Evolutionary conservation across 2,329 filamentous ascomycete species (phyloP).

Genomic region (Diplodia mutila): DNA sequence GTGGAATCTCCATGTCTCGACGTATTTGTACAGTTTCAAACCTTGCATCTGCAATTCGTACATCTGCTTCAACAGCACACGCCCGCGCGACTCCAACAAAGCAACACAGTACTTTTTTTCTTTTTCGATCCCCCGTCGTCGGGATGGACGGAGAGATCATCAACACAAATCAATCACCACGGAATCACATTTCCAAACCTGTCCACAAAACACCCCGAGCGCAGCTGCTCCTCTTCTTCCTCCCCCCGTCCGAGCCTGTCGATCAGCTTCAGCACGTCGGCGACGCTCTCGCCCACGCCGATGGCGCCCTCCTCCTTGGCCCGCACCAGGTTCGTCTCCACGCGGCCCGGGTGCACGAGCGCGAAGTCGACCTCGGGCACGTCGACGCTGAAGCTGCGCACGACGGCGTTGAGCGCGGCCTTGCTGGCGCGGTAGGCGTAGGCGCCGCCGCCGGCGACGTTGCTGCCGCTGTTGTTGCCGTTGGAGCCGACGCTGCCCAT

Average conservation of each 20-base stretch:
- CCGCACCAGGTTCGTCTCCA: slow-evolving; percentile 50
- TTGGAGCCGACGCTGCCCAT: slow-evolving; percentile 52
- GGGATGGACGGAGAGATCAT: too few species aligned
- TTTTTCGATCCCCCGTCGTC: too few species aligned
- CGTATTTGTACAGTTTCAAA: too few species aligned
- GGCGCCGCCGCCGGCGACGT: slow-evolving; percentile 39
- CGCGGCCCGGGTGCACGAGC: slow-evolving; percentile 51
- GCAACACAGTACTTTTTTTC: not conserved
- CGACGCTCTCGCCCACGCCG: slow-evolving; percentile 46
- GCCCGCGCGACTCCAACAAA: too few species aligned
- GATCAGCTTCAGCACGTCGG: slow-evolving; percentile 44
- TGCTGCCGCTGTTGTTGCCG: not conserved
- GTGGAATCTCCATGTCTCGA: not conserved
- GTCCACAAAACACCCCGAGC: slow-evolving; percentile 46
- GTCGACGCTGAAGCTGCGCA: slow-evolving; percentile 50
- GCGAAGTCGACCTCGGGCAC: slow-evolving; percentile 48
- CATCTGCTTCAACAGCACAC: not conserved
- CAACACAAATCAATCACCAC: slow-evolving; percentile 39
- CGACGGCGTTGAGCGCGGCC: slow-evolving; percentile 51
- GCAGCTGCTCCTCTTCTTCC: not conserved
- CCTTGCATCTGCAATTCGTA: too few species aligned
- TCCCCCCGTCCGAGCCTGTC: slow-evolving; percentile 32
- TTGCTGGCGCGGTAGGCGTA: slow-evolving; percentile 55
- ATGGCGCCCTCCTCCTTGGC: slow-evolving; percentile 53
- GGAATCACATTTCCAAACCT: slow-evolving; percentile 47